Percentiles rank a stretch among this genome's conserved stretches.
phyloP scores from a whole-genome alignment of 805 yeast genomes.

The Ogataea paradorogensis region DNA sequence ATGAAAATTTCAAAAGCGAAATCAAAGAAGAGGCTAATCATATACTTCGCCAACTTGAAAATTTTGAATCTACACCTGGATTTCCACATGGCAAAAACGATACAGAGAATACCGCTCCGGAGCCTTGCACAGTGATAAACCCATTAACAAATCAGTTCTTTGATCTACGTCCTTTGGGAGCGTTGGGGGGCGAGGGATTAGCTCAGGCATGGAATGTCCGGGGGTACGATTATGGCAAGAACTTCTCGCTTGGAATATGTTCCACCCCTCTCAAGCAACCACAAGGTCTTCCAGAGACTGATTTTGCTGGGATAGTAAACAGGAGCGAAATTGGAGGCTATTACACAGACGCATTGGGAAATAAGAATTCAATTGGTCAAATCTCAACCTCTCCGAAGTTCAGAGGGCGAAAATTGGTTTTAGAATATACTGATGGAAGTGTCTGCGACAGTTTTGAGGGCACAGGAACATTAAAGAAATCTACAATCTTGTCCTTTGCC shows the following conservation, averaged over 20 bases:
- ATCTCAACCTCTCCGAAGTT: constrained; percentile 59
- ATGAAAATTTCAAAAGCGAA: constrained; percentile 8
- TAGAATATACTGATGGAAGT: constrained; percentile 71
- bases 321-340: constrained; percentile 53
- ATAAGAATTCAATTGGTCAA: constrained; percentile 58
- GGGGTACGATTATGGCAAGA: constrained; percentile 66
- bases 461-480: constrained; percentile 42
- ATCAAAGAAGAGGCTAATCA: constrained; percentile 17
- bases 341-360: constrained; percentile 45
- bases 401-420: constrained; percentile 66
- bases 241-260: constrained; percentile 75
- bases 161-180: constrained; percentile 41
- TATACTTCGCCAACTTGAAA: constrained; percentile 11
- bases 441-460: constrained; percentile 42
- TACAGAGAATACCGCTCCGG: constrained; percentile 19
- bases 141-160: constrained; percentile 45
- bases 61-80: constrained; percentile 4
- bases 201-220: constrained; percentile 59
- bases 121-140: constrained; percentile 43
- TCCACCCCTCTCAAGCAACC: constrained; percentile 46
- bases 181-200: constrained; percentile 28
- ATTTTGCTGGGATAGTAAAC: constrained; percentile 35
- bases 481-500: constrained; percentile 66
- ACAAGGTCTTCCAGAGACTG: constrained; percentile 24
- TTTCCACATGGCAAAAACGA: background rate